A percentile compares a stretch with the other conserved stretches of the same genome.
These are phyloP conservation scores for Coleophoma eucalyptorum DNA, from an alignment of 2,329 filamentous ascomycete genomes.

Conservation along the genomic window DNA sequence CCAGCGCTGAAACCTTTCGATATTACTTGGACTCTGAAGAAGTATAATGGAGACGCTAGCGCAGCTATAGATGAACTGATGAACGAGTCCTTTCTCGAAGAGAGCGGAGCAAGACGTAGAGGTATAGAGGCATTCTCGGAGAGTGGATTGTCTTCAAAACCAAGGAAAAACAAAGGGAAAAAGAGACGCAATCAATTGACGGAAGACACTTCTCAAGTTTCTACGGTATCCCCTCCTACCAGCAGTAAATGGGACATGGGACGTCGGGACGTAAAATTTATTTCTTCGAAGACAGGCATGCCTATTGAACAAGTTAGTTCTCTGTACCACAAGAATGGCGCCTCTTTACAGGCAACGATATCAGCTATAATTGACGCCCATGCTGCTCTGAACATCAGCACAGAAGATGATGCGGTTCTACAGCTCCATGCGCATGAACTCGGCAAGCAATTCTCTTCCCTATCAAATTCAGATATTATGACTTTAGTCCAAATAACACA, in stretches of 20 bases:
- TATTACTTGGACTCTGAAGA: conserved; percentile 63
- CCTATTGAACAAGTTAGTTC: conserved; percentile 47
- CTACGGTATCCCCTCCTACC: not conserved
- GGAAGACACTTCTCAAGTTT: conserved; percentile 22
- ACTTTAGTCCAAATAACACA: conserved; percentile 53
- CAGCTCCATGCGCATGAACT: conserved; percentile 49
- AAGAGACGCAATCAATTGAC: conserved; percentile 21
- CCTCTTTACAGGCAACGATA: conserved; percentile 52
- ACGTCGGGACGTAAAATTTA: conserved; percentile 55
- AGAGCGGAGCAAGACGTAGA: conserved; percentile 58
- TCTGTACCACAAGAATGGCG: conserved; percentile 56
- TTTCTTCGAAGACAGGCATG: conserved; percentile 45
- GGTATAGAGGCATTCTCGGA: conserved; percentile 81
- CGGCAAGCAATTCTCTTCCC: conserved; percentile 46
- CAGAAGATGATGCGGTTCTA: conserved; percentile 38
- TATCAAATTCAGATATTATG: conserved; percentile 42
- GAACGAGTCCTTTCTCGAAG: conserved; percentile 73
- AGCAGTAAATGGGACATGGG: conserved; percentile 56
- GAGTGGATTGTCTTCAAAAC: conserved; percentile 33
- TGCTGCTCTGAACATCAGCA: conserved; percentile 28
- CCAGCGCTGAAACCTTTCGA: conserved; percentile 62
- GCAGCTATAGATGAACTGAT: conserved; percentile 76
- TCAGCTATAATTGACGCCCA: conserved; percentile 36
- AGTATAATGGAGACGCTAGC: conserved; percentile 63
- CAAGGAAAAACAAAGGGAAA: conserved; percentile 36